Evolutionary conservation across 805 yeast species (phyloP).

Genomic region (Pichia ethanolica): DNA sequence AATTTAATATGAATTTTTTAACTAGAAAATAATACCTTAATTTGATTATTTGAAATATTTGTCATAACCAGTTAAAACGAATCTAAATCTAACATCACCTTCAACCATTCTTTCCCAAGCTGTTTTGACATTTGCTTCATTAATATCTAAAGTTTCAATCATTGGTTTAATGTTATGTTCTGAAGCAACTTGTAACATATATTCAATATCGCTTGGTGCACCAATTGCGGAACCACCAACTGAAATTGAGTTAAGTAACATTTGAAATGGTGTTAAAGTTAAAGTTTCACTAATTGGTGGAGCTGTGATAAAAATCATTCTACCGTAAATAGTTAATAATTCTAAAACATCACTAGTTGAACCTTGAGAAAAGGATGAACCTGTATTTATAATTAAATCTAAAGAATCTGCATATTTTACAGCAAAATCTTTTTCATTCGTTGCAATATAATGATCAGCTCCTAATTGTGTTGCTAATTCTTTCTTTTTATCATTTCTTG

Average conservation of each 20-base stretch:
- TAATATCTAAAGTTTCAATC: slow-evolving; percentile 44
- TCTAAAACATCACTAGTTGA: slow-evolving; percentile 19
- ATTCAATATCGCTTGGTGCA: slow-evolving; percentile 36
- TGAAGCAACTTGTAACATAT: slow-evolving; percentile 42
- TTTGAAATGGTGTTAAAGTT: slow-evolving; percentile 28
- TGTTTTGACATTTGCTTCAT: slow-evolving; percentile 33
- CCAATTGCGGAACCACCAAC: slow-evolving; percentile 35
- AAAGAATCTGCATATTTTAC: slow-evolving; percentile 27
- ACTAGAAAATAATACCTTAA: no score
- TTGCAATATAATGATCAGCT: slow-evolving; percentile 48
- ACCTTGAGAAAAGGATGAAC: slow-evolving; percentile 32
- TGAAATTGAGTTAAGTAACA: slow-evolving; percentile 27
- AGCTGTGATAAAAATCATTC: slow-evolving; percentile 24
- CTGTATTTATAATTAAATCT: slow-evolving; percentile 45
- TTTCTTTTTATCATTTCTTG: slow-evolving; percentile 42
- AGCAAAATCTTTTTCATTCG: slow-evolving; percentile 40
- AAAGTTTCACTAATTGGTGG: slow-evolving; percentile 31
- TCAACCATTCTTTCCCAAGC: slow-evolving; percentile 41
- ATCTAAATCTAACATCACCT: slow-evolving; percentile 49
- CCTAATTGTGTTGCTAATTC: slow-evolving; percentile 44
- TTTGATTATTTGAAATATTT: slow-evolving; percentile 18
- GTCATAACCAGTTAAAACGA: slow-evolving; percentile 43
- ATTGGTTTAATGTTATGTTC: slow-evolving; percentile 40
- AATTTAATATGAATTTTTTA: no score
- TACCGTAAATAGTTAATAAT: slow-evolving; percentile 27